These are phyloP conservation scores for Pyrus hybrid DNA, from an alignment of 331 rosid species.

Conservation along the genomic window DNA sequence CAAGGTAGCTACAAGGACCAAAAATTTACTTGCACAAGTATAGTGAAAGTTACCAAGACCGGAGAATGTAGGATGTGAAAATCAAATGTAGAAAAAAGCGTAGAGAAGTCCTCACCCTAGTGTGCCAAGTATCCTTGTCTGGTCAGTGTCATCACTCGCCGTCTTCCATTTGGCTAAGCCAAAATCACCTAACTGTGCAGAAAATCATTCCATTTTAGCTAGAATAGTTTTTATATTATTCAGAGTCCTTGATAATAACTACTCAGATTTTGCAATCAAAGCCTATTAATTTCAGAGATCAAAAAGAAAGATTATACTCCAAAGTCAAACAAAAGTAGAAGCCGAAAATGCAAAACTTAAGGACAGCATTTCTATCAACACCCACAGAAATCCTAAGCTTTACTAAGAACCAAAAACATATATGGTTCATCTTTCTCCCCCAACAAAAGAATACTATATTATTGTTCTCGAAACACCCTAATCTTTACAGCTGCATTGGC, in stretches of 20 bases:
- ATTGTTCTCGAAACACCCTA: too few relatives aligned
- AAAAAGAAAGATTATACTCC: neutral
- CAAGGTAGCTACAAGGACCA: constrained; percentile 59
- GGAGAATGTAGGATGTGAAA: neutral
- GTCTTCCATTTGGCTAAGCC: constrained; percentile 80
- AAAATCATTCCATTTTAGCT: constrained; percentile 14
- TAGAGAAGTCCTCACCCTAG: constrained; percentile 48
- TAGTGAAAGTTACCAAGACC: neutral
- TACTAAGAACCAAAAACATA: too few relatives aligned
- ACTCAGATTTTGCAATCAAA: neutral
- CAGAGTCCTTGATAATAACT: neutral
- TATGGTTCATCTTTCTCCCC: too few relatives aligned
- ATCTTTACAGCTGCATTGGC: too few relatives aligned
- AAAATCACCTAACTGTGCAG: constrained; percentile 67
- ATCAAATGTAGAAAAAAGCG: neutral
- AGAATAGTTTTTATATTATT: neutral
- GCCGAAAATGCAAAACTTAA: neutral
- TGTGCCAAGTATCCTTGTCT: constrained; percentile 75
- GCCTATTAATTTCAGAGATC: neutral
- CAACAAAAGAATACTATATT: too few relatives aligned
- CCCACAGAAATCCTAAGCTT: too few relatives aligned
- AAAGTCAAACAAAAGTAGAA: neutral
- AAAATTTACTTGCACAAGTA: neutral
- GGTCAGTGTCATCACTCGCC: constrained; percentile 31
- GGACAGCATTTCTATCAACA: too few relatives aligned